These are phyloP conservation scores for Pseudonitzschia delicatissima DNA, from an alignment of 108 stramenopile genomes.

Conservation along the genomic window DNA sequence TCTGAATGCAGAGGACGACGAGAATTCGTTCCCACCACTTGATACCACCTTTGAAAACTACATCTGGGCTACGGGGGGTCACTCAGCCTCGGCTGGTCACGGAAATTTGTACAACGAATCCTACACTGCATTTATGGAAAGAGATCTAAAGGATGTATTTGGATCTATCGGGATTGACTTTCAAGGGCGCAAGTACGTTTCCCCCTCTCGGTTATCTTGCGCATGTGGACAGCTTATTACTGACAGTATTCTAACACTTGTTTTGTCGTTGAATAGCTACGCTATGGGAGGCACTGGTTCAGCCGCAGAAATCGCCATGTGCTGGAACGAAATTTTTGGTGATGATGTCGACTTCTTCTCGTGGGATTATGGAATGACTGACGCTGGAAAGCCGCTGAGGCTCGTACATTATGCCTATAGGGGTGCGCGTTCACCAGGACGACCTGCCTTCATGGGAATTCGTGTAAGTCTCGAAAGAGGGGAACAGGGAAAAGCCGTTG, in stretches of 20 bases:
- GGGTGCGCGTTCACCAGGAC: slow-evolving; percentile 10
- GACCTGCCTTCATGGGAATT: slow-evolving; percentile 33
- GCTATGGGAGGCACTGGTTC: slow-evolving; percentile 19
- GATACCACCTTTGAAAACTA: slow-evolving; percentile 5
- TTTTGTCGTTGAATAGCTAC: background rate
- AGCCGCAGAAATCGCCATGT: slow-evolving; percentile 25
- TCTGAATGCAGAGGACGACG: background rate
- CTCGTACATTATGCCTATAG: slow-evolving; percentile 27
- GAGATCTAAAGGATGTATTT: slow-evolving; percentile 38
- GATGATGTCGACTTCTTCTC: slow-evolving; percentile 53
- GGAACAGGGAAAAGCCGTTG: background rate
- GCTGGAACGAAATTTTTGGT: slow-evolving; percentile 58
- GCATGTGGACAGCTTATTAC: background rate
- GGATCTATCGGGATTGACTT: slow-evolving; percentile 55
- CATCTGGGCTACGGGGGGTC: slow-evolving; percentile 67
- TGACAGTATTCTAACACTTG: background rate
- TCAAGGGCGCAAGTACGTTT: slow-evolving; percentile 46
- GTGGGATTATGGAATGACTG: slow-evolving; percentile 58
- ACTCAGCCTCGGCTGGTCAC: slow-evolving; percentile 71
- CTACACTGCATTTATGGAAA: slow-evolving; percentile 58
- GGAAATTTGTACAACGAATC: slow-evolving; percentile 65
- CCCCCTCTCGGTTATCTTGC: too few relatives aligned
- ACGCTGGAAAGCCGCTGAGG: slow-evolving; percentile 11
- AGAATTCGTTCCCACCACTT: background rate
- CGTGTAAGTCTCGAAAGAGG: background rate